Evolutionary conservation across 2,329 filamentous ascomycete species (phyloP), one percentile per base, ranked within the genome.

Genomic region (Triangularia setosa): DNA sequence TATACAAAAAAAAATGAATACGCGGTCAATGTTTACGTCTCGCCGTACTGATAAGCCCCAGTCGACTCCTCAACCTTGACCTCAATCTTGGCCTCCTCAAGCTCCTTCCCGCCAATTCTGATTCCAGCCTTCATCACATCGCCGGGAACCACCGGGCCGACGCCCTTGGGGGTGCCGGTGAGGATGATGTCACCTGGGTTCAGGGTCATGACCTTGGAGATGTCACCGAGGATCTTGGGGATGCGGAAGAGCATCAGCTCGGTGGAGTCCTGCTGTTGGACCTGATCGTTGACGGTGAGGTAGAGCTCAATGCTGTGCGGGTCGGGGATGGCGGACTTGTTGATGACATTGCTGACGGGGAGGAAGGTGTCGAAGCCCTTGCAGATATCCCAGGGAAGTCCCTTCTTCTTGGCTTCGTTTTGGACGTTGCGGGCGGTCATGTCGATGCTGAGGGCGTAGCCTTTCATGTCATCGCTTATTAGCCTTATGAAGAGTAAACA

Each of bases 311-410:
- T 88, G 72, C 94, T 87, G 76, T 98, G 93, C 30, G 95, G 95
- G 78, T 98, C 87, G 12, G 90, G 85, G 70, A 99, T 92, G 69
- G 84, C 83, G 35, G 85, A 82, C 80, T 96, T 96, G 70, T 87
- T 82, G 72, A 99, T 96, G 62, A 91, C 82, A 68, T 89, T 82
- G 76, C 90, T 92, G 73, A 99, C 85, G 64, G 95, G 95, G 60
- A 96, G 84, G 81, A 99, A 99, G 2, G 95, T 98, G 77, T 99
- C 95, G 76, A 98, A 99, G 56, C 95, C 95, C 82, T 99, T 99
- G 71, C 92, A 90, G 70, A 97, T 97, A 73, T 89, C 88, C 95
- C 95, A 99, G 7, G 95, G 95, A 16, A 98, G 87, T 35, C 95
- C 93, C 83, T 95, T 97, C 80, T 90, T 92, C 86, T 98, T 99